Evolutionary conservation across 2,329 filamentous ascomycete genomes (phyloP), one percentile per base, ranked within the genome.

Genomic region (Fusarium decemcellulare): DNA sequence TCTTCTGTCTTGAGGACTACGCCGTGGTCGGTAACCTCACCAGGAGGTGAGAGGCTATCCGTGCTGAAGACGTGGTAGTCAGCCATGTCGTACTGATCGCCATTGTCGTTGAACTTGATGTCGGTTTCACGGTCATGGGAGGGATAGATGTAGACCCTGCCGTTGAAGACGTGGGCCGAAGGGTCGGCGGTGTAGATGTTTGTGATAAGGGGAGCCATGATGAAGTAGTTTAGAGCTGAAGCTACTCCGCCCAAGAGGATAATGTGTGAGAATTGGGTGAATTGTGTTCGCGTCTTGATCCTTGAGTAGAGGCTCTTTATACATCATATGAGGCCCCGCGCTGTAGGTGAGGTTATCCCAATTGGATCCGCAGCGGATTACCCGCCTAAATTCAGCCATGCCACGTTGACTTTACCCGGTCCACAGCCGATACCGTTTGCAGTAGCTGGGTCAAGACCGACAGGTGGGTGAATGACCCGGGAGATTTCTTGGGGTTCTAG

Each of bases 21-120:
- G 73, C 92, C 92, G 81, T 94, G 92, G 81, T 94, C 92, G 18
- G 85, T 90, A 3, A 94, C 91, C 16, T 84, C 82, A 64, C 85
- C 85, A 27, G 88, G 81, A 2, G 85, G 82, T 59, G 88, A 85
- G 61, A 88, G 80, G 30, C 81, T 83, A 11, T 78, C 72, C 29
- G 81, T 81, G 70, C 87, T 90, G 80, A 94, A 90, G 77, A 95
- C 92, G 79, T 94, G 92, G 85, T 95, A 95, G 83, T 95, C 92
- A 59, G 82, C 86, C 92, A 94, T 95, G 82, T 93, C 92, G 78
- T 94, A 94, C 78, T 94, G 92, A 81, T 94, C 92, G 76, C 92
- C 92, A 85, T 94, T 93, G 85, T 94, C 92, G 82, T 95, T 94
- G 84, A 92, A 91, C 61, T 87, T 61, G 78, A 93, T 92, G 79